Evolutionary conservation across 352 stramenopile genomes (phyloP).

Genomic region (Globisporangium camurandrum): DNA sequence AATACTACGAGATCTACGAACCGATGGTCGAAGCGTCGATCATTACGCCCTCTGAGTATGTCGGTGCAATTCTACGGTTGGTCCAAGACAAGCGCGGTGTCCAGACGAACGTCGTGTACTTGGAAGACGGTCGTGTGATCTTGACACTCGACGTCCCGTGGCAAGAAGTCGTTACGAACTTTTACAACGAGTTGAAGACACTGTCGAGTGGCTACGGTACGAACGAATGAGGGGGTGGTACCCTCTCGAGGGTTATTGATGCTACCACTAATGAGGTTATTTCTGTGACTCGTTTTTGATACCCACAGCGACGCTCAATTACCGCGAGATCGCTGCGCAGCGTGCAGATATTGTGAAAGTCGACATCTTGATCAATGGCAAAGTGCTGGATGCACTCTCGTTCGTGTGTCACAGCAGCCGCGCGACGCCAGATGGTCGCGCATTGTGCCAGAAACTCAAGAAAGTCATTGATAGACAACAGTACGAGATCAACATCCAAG

Average conservation of each 20-base stretch:
- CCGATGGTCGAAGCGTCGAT: slow-evolving; percentile 96
- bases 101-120: slow-evolving; percentile 91
- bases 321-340: slow-evolving; percentile 86
- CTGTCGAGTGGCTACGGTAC: slow-evolving; percentile 93
- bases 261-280: neutral
- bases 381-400: slow-evolving; percentile 93
- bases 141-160: slow-evolving; percentile 94
- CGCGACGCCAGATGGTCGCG: slow-evolving; percentile 67
- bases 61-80: slow-evolving; percentile 93
- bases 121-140: slow-evolving; percentile 93
- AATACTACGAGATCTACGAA: slow-evolving; percentile 88
- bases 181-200: slow-evolving; percentile 98
- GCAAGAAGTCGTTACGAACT: slow-evolving; percentile 99
- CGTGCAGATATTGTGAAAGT: slow-evolving; percentile 94
- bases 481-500: slow-evolving; percentile 99
- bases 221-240: slow-evolving; percentile 3
- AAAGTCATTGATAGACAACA: slow-evolving; percentile 95
- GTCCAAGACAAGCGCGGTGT: slow-evolving; percentile 86
- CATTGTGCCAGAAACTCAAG: slow-evolving; percentile 94
- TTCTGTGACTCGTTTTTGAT: neutral
- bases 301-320: slow-evolving; percentile 86
- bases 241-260: too few relatives aligned
- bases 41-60: slow-evolving; percentile 93
- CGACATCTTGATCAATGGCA: slow-evolving; percentile 92
- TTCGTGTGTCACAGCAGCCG: slow-evolving; percentile 94